Evolutionary conservation across 2,329 filamentous ascomycete genomes (phyloP).

Genomic region (Mycosphaerella arachidis): DNA sequence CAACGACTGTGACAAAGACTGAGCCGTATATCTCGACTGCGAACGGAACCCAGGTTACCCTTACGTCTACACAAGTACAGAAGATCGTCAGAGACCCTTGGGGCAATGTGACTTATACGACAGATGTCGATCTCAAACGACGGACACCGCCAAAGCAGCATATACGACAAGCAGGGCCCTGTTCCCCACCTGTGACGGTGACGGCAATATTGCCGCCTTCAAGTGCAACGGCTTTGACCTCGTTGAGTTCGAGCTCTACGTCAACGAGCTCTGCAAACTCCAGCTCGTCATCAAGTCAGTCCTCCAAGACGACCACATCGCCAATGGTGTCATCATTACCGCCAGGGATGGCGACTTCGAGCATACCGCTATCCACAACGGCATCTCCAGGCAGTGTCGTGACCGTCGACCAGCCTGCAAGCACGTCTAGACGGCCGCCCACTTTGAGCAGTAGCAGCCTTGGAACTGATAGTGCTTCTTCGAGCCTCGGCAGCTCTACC

Average conservation of each 20-base stretch:
- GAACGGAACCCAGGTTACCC: not conserved
- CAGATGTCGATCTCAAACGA: not conserved
- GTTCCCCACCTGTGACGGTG: conserved; percentile 2
- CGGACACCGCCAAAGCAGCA: not conserved
- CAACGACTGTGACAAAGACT: not conserved
- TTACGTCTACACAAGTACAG: not conserved
- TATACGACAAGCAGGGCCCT: not conserved
- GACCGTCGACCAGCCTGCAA: not conserved
- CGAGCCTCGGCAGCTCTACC: not conserved
- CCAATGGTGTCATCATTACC: not conserved
- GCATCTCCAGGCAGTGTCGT: not conserved
- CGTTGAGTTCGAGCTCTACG: not conserved
- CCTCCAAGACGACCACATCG: not conserved
- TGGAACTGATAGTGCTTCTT: not conserved
- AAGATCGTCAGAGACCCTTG: not conserved
- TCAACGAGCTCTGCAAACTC: not conserved
- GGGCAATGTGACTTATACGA: not conserved
- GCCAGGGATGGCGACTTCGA: not conserved
- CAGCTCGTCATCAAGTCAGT: not conserved
- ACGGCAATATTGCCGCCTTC: not conserved
- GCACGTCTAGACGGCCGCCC: not conserved
- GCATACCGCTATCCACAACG: not conserved
- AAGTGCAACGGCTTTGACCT: not conserved
- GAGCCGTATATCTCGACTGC: not conserved
- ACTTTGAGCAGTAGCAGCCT: not conserved